A percentile compares a stretch with the other conserved stretches of the same genome.
These are phyloP conservation scores for Leishmania amazonensis DNA, from an alignment of 208 protist genomes.

Conservation along the genomic window DNA sequence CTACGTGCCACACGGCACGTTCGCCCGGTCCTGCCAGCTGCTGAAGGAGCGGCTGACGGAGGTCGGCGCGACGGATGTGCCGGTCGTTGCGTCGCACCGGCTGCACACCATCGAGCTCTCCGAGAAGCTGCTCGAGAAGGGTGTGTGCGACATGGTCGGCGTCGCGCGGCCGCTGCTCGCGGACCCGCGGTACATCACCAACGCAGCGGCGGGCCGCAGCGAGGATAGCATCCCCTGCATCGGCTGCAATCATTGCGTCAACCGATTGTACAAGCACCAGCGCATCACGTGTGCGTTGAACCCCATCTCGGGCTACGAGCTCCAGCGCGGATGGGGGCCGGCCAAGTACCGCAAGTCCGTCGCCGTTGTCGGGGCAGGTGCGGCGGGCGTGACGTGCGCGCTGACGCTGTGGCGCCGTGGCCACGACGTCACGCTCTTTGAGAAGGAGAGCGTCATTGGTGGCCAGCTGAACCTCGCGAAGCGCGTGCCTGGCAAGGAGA, in stretches of 20 bases:
- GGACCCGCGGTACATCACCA: slow-evolving; percentile 89
- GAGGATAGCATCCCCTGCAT: slow-evolving; percentile 93
- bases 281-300: slow-evolving; percentile 93
- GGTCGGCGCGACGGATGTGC: slow-evolving; percentile 43
- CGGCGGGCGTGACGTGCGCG: slow-evolving; percentile 91
- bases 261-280: slow-evolving; percentile 91
- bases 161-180: slow-evolving; percentile 91
- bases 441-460: slow-evolving; percentile 73
- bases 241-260: slow-evolving; percentile 95
- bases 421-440: slow-evolving; percentile 92
- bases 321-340: slow-evolving; percentile 66
- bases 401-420: slow-evolving; percentile 89
- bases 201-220: slow-evolving; percentile 59
- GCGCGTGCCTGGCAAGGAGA: slow-evolving; percentile 93
- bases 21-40: slow-evolving; percentile 73
- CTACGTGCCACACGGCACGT: slow-evolving; percentile 89
- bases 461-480: slow-evolving; percentile 95
- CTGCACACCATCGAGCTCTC: slow-evolving; percentile 89
- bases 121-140: slow-evolving; percentile 67
- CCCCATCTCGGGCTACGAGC: slow-evolving; percentile 90
- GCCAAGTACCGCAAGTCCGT: slow-evolving; percentile 68
- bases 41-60: slow-evolving; percentile 56
- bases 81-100: slow-evolving; percentile 92
- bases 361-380: slow-evolving; percentile 92
- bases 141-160: slow-evolving; percentile 90